Percentiles rank a stretch among this genome's conserved stretches.
phyloP scores from a whole-genome alignment of 2,329 filamentous ascomycete species.

The Cladosporium austrohemisphaericum region DNA sequence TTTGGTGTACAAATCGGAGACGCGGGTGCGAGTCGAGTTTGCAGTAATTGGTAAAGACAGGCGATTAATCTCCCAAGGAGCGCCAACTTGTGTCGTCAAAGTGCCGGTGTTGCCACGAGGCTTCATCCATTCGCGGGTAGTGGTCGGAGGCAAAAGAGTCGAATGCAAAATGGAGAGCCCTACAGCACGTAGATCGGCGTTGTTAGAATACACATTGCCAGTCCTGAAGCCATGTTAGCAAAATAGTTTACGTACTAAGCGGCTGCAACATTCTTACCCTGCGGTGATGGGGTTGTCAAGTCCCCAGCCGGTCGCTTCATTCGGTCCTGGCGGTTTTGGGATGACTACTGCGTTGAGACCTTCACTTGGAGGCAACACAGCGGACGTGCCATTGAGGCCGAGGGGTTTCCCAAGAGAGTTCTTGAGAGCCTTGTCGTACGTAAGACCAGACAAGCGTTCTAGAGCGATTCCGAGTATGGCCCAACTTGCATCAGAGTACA shows the following conservation, averaged over 20 bases:
- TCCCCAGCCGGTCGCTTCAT: constrained; percentile 13
- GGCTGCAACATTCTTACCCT: not conserved
- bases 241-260: not conserved
- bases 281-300: not conserved
- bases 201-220: constrained; percentile 28
- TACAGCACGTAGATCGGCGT: constrained; percentile 22
- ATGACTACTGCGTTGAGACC: constrained; percentile 33
- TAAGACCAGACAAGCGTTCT: constrained; percentile 39
- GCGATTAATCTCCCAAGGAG: constrained; percentile 27
- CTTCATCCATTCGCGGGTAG: constrained; percentile 23
- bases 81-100: constrained; percentile 20
- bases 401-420: constrained; percentile 39
- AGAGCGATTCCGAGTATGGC: constrained; percentile 37
- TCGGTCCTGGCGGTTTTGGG: too few relatives aligned
- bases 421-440: constrained; percentile 35
- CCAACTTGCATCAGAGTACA: constrained; percentile 38
- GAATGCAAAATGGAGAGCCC: constrained; percentile 25
- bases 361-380: constrained; percentile 28
- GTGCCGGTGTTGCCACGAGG: constrained; percentile 23
- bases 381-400: constrained; percentile 36
- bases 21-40: constrained; percentile 5
- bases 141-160: constrained; percentile 19
- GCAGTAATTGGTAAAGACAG: constrained; percentile 20
- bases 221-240: constrained; percentile 18
- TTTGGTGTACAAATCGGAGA: constrained; percentile 18